Evolutionary conservation across 2,329 filamentous ascomycete genomes (phyloP).

Genomic region (Kalaharituber pfeilii): DNA sequence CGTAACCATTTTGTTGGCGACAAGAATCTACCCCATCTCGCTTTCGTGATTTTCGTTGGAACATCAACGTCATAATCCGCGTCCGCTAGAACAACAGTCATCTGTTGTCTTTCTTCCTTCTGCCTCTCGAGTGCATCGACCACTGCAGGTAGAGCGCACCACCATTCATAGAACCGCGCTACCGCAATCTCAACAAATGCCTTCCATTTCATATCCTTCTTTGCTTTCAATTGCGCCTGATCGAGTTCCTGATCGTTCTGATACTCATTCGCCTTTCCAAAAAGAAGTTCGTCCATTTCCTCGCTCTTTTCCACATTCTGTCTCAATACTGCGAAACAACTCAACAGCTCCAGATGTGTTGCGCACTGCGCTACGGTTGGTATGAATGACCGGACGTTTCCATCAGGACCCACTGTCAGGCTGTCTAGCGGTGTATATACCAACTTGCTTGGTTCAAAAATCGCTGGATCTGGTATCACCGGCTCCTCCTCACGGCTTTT

Average conservation of each 20-base stretch:
- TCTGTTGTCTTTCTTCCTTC: conserved; percentile 25
- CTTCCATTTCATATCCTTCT: conserved; percentile 63
- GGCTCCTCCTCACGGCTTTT: conserved; percentile 20
- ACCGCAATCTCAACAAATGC: conserved; percentile 51
- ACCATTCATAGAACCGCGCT: conserved; percentile 52
- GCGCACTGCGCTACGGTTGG: conserved; percentile 33
- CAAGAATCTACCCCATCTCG: conserved; percentile 15
- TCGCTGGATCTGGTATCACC: conserved; percentile 10
- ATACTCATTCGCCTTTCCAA: conserved; percentile 28
- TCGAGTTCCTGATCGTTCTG: conserved; percentile 32
- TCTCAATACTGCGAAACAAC: conserved; percentile 48
- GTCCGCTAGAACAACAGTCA: conserved; percentile 22
- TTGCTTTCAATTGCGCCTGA: no score
- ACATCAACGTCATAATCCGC: background rate
- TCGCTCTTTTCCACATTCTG: conserved; percentile 35
- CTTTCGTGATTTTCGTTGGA: no score
- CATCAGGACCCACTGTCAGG: background rate
- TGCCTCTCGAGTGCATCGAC: conserved; percentile 25
- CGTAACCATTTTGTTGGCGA: no score
- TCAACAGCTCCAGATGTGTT: conserved; percentile 56
- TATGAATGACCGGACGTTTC: background rate
- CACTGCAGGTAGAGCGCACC: conserved; percentile 30
- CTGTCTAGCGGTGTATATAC: background rate
- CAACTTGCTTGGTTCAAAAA: conserved; percentile 6
- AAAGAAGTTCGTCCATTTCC: conserved; percentile 26